Conservation (phyloP, 2,329 filamentous ascomycete species). For the Monosporascus sp. region DNA sequence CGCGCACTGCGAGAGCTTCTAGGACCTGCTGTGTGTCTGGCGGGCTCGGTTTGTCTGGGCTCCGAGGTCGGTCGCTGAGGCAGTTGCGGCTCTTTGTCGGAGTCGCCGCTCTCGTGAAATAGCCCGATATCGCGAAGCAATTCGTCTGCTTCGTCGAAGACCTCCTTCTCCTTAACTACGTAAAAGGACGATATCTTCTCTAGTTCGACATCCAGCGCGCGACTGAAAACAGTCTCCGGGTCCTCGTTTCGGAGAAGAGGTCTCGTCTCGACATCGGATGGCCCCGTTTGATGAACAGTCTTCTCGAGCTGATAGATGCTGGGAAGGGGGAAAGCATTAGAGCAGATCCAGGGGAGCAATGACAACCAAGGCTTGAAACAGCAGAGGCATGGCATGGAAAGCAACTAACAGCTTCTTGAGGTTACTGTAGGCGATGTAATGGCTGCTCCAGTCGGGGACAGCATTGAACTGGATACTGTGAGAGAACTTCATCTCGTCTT, state of each 20-base stretch:
- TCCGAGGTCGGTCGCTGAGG: conserved; percentile 17
- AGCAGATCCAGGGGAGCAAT: background rate
- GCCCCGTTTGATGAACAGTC: conserved; percentile 58
- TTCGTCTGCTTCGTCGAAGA: conserved; percentile 73
- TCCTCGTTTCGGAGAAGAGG: conserved; percentile 72
- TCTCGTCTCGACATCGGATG: conserved; percentile 73
- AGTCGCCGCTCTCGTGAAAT: conserved; percentile 56
- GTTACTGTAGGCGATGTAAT: conserved; percentile 98
- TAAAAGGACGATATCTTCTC: conserved; percentile 95
- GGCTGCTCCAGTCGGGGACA: conserved; percentile 97
- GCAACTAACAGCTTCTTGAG: conserved; percentile 86
- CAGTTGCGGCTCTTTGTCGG: conserved; percentile 31
- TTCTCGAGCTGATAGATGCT: conserved; percentile 97
- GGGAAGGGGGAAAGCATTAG: conserved; percentile 2
- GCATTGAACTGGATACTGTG: conserved; percentile 99
- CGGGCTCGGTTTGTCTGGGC: conserved; percentile 25
- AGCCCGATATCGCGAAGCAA: conserved; percentile 69
- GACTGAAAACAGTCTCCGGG: conserved; percentile 75
- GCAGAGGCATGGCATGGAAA: background rate
- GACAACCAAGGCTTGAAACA: background rate
- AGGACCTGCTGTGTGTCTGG: conserved; percentile 32
- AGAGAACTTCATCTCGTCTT: conserved; percentile 98
- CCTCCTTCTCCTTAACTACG: conserved; percentile 79
- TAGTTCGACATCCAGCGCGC: conserved; percentile 79
- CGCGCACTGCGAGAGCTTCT: conserved; percentile 34